Evolutionary conservation across 257 asterid genomes (phyloP).

Genomic region (Solanum paucissectum): DNA sequence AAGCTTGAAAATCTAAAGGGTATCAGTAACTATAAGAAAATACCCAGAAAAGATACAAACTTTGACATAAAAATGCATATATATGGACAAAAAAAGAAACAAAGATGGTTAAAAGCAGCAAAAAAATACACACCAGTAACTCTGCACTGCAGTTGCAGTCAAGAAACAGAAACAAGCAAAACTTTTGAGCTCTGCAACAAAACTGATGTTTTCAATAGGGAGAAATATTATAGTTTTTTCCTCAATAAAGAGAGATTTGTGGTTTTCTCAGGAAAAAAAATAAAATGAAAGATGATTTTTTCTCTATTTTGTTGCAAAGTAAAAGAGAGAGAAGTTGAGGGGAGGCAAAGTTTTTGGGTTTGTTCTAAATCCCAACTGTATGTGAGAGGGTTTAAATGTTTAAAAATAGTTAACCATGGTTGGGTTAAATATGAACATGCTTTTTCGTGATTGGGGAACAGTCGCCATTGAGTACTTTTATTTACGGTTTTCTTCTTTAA

Average conservation of each 20-base stretch:
- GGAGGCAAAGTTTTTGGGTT: not conserved
- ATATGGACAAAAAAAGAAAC: not conserved
- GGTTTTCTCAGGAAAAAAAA: slow-evolving; percentile 7
- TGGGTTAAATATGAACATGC: slow-evolving; percentile 11
- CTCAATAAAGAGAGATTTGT: slow-evolving; percentile 17
- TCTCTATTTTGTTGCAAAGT: not conserved
- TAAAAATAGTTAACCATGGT: slow-evolving; percentile 48
- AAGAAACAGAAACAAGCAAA: not conserved
- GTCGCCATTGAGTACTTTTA: slow-evolving; percentile 28
- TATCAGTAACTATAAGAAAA: slow-evolving; percentile 23
- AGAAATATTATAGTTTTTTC: not conserved
- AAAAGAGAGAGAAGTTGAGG: not conserved
- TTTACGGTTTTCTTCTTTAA: not conserved
- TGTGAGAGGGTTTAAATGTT: slow-evolving; percentile 16
- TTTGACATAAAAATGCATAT: not conserved
- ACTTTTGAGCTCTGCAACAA: not conserved
- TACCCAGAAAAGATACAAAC: not conserved
- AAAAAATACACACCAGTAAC: slow-evolving; percentile 37
- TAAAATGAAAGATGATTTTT: not conserved
- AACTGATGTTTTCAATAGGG: slow-evolving; percentile 3
- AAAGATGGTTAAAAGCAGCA: not conserved
- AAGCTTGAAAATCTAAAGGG: slow-evolving; percentile 12
- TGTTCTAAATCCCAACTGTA: slow-evolving; percentile 36
- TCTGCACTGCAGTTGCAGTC: not conserved
- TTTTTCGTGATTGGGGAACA: slow-evolving; percentile 8